Base-by-base conservation (phyloP, 768 basidiomycete species). In the Trametes sanguinea region DNA sequence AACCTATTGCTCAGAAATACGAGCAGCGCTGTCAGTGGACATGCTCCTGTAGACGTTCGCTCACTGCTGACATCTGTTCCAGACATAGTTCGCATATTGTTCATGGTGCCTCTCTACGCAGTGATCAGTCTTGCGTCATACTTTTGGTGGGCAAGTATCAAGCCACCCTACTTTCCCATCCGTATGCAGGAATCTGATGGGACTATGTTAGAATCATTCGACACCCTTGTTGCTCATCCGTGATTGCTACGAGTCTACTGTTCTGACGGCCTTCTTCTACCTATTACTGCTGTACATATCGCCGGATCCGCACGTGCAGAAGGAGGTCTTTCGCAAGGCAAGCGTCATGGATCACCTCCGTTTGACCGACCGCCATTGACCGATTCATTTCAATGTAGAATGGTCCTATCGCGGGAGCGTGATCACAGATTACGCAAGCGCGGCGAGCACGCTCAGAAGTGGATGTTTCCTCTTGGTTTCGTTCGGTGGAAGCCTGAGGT, bases 31-130 rank as follows among this genome's bases (percentile, higher is more conserved):
- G 88, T 87, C 66, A 37, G 81, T 66, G 10, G 30, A 14, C 10
- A 30, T 39, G 2, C 42, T 22, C 44, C 56, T 54, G 43, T 60
- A 29, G 42, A 55, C n/a, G n/a, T 42, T 5, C 6, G 33, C n/a
- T 17, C 32, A 16, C 2, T 51, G 43, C 39, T 60, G 7, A 51
- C 60, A 17, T 40, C 27, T 2, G 32, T 29, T 22, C 17, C 59
- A 89, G 86, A 89, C 69, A 88, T 90, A 66, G 81, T 90, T 51
- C 85, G 90, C 8, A 75, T 92, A 17, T 79, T 93, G 27, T 84
- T 92, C 73, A 86, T 93, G 85, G 88, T 90, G 2, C 88, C 89
- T 2, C 78, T 90, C 35, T 93, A 93, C 70, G 85, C 87, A 8
- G 68, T 81, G 42, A 83, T 88, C 72, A 87, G 84, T 67, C 80